Evolutionary conservation across 306 rosid species (phyloP).

Genomic region (Dryas alaskensis): DNA sequence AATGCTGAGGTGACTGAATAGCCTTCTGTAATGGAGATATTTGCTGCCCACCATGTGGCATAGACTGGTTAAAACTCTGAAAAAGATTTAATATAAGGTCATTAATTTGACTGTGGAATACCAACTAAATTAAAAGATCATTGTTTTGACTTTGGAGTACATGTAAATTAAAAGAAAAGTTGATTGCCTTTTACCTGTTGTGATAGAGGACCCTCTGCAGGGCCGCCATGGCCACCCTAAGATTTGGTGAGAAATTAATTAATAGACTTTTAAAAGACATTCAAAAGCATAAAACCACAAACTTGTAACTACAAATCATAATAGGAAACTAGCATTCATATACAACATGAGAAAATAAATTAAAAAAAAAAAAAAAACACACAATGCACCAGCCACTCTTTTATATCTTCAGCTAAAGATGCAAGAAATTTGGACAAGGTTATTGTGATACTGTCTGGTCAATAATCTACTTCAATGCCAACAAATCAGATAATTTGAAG

Average conservation of each 20-base stretch:
- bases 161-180: constrained; percentile 16
- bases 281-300: neutral
- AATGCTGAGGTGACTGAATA: constrained; percentile 64
- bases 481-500: neutral
- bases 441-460: neutral
- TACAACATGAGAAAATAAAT: neutral
- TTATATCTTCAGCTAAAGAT: neutral
- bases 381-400: neutral
- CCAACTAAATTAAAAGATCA: constrained; percentile 13
- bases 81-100: constrained; percentile 21
- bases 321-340: neutral
- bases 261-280: constrained; percentile 18
- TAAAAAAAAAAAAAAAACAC: neutral
- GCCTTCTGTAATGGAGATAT: constrained; percentile 60
- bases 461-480: neutral
- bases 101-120: constrained; percentile 16
- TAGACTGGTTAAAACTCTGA: constrained; percentile 66
- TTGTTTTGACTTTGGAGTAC: constrained; percentile 13
- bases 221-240: constrained; percentile 62
- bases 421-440: neutral
- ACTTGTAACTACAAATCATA: neutral
- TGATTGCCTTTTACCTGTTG: constrained; percentile 49
- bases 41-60: constrained; percentile 53
- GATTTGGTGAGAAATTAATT: constrained; percentile 23
- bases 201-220: constrained; percentile 49